Evolutionary conservation across 768 basidiomycete genomes (phyloP).

Genomic region (Lactarius indigo): DNA sequence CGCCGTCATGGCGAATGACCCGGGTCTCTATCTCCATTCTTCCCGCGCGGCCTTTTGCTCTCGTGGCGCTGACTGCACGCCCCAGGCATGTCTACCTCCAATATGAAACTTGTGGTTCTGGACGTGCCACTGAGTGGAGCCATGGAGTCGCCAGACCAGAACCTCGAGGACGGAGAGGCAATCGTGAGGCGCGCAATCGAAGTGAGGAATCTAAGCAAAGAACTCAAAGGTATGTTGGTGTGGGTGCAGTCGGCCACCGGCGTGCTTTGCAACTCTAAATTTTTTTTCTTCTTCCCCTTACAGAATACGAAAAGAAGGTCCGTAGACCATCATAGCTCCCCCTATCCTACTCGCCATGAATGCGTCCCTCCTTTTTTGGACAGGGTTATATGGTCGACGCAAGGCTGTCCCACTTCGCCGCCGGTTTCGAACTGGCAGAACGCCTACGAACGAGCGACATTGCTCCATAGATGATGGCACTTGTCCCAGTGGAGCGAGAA

Average conservation of each 20-base stretch:
- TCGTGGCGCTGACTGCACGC: slow-evolving; percentile 4
- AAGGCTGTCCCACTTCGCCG: slow-evolving; percentile 69
- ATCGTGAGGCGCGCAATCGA: slow-evolving; percentile 73
- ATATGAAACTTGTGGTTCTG: slow-evolving; percentile 82
- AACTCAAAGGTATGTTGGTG: slow-evolving; percentile 58
- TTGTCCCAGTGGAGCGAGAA: neutral
- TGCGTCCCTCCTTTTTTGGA: neutral
- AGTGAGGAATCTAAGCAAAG: slow-evolving; percentile 55
- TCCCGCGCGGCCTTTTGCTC: slow-evolving; percentile 7
- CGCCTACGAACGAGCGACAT: slow-evolving; percentile 32
- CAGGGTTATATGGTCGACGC: slow-evolving; percentile 65
- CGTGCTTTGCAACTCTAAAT: slow-evolving; percentile 3
- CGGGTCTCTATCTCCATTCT: slow-evolving; percentile 45
- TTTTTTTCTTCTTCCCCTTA: slow-evolving; percentile 1
- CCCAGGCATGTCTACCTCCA: slow-evolving; percentile 89
- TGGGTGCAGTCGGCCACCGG: neutral
- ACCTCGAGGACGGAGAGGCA: slow-evolving; percentile 83
- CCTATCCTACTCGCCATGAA: neutral
- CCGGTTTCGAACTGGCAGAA: slow-evolving; percentile 60
- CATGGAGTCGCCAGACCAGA: slow-evolving; percentile 65
- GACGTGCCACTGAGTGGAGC: slow-evolving; percentile 62
- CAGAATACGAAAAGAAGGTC: slow-evolving; percentile 62
- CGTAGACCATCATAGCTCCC: neutral
- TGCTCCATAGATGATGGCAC: neutral
- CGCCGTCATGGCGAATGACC: slow-evolving; percentile 62